A percentile compares a stretch with the other conserved stretches of the same genome.
phyloP scores from a whole-genome alignment of 2,329 filamentous ascomycete species.

The Incumbomyces delicatus region DNA sequence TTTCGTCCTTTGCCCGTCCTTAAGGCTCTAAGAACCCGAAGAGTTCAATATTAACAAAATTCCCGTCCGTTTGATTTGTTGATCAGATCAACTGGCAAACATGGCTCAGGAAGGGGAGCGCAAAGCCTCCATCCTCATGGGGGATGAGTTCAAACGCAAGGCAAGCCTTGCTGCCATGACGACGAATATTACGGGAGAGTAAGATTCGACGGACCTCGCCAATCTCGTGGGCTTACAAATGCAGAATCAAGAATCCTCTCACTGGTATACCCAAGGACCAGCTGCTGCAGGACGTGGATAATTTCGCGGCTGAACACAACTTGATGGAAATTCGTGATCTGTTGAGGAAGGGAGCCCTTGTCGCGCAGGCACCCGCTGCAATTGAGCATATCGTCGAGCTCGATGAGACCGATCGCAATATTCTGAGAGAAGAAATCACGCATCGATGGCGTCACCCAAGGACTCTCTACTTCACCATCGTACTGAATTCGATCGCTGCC shows the following conservation, averaged over 20 bases:
- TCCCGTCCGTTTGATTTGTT: background rate
- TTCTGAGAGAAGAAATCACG: constrained; percentile 35
- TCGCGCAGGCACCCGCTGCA: constrained; percentile 58
- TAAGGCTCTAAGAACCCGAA: background rate
- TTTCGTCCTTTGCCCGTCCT: background rate
- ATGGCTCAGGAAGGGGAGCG: background rate
- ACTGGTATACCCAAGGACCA: constrained; percentile 24
- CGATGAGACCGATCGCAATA: constrained; percentile 37
- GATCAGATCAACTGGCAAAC: background rate
- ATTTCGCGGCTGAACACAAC: constrained; percentile 44
- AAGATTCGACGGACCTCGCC: constrained; percentile 5
- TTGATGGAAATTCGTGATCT: constrained; percentile 49
- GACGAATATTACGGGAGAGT: constrained; percentile 28
- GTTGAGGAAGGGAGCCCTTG: constrained; percentile 60
- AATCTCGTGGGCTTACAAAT: background rate
- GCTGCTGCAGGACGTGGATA: constrained; percentile 23
- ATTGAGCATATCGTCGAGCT: constrained; percentile 56
- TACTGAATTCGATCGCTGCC: constrained; percentile 41
- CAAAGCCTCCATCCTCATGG: constrained; percentile 13
- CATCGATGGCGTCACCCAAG: constrained; percentile 40
- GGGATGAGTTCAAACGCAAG: constrained; percentile 16
- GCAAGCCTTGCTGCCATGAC: constrained; percentile 23
- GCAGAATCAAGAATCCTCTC: constrained; percentile 24
- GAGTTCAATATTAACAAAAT: background rate
- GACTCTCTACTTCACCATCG: constrained; percentile 40